Percentiles rank a stretch among this genome's conserved stretches.
Conservation (phyloP, 345 rosid genomes). For the Linum lewisii region DNA sequence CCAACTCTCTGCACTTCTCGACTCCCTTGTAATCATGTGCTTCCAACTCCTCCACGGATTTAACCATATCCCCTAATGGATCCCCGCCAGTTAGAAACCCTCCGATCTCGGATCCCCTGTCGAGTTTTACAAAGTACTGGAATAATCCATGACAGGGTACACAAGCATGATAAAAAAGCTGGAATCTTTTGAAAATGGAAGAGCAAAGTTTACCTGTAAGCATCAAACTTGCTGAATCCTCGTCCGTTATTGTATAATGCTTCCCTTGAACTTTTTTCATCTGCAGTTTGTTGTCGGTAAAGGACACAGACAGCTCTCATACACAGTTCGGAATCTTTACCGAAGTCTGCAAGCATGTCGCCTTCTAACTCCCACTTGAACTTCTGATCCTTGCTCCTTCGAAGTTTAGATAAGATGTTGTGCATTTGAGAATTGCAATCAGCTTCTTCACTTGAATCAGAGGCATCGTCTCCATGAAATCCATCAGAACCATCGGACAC, state of each 20-base stretch:
- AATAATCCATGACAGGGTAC: not conserved
- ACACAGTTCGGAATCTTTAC: conserved; percentile 56
- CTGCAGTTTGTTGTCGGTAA: conserved; percentile 53
- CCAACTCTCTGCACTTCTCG: conserved; percentile 44
- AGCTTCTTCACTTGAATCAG: conserved; percentile 22
- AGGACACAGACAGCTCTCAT: conserved; percentile 81
- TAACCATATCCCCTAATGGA: conserved; percentile 42
- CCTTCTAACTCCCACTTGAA: conserved; percentile 47
- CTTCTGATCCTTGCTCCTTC: conserved; percentile 38
- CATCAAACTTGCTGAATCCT: conserved; percentile 67
- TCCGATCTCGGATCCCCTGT: conserved; percentile 48
- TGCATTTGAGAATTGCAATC: conserved; percentile 26
- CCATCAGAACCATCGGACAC: conserved; percentile 5
- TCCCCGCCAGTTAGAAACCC: conserved; percentile 41
- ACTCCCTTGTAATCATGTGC: conserved; percentile 23
- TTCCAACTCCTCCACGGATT: conserved; percentile 47
- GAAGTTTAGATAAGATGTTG: conserved; percentile 32
- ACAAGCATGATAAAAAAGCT: not conserved
- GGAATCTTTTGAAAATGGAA: not conserved
- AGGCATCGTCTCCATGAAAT: conserved; percentile 10
- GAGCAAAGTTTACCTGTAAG: conserved; percentile 32
- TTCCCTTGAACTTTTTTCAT: conserved; percentile 34
- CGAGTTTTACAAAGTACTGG: conserved; percentile 6
- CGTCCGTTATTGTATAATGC: conserved; percentile 33
- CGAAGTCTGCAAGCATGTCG: conserved; percentile 65